Conservation (phyloP, 257 asterid genomes). For the Solanum rostratum region DNA sequence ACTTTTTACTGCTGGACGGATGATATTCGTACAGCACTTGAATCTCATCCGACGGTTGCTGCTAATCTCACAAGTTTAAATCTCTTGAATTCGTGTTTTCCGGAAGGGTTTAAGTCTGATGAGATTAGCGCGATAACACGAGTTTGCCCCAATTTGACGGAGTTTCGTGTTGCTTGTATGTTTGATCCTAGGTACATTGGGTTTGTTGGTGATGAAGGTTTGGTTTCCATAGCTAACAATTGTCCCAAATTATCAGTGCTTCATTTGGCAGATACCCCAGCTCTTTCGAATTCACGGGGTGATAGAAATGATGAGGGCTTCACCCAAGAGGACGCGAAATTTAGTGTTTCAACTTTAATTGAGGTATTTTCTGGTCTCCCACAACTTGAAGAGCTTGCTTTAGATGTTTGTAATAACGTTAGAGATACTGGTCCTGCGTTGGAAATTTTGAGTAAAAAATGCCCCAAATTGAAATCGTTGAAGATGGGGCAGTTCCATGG, state of each 20-base stretch:
- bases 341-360: conserved; percentile 48
- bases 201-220: conserved; percentile 58
- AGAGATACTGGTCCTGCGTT: conserved; percentile 70
- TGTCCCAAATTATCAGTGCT: conserved; percentile 55
- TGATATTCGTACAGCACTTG: conserved; percentile 54
- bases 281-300: conserved; percentile 31
- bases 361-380: conserved; percentile 82
- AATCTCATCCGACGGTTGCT: conserved; percentile 26
- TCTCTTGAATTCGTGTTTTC: conserved; percentile 59
- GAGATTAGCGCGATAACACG: conserved; percentile 50
- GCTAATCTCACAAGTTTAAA: conserved; percentile 36
- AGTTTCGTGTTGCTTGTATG: conserved; percentile 53
- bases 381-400: conserved; percentile 49
- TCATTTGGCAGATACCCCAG: conserved; percentile 69
- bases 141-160: conserved; percentile 51
- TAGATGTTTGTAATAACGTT: conserved; percentile 65
- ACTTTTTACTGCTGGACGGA: conserved; percentile 89
- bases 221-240: conserved; percentile 44
- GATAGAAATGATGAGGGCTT: conserved; percentile 47
- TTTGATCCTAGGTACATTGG: conserved; percentile 79
- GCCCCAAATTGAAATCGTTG: conserved; percentile 58
- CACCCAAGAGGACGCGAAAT: conserved; percentile 45
- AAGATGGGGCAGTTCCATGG: conserved; percentile 81
- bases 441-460: conserved; percentile 56
- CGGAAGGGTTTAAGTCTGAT: conserved; percentile 70